Evolutionary conservation across 768 basidiomycete genomes (phyloP).

Genomic region (Suillus paluster): DNA sequence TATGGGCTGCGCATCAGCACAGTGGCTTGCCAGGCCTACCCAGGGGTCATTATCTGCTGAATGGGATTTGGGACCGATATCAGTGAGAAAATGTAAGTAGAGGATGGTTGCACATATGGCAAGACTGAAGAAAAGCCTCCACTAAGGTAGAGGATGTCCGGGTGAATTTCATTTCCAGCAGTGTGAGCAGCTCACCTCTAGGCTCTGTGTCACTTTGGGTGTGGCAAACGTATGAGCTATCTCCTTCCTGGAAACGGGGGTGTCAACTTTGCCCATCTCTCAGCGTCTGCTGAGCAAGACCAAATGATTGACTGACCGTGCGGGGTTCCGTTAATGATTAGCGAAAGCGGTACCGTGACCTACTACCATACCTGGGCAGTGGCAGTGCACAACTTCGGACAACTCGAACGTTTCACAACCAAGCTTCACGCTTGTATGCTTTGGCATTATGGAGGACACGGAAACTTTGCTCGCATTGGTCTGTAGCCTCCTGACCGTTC

Average conservation of each 20-base stretch:
- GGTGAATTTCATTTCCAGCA: background rate
- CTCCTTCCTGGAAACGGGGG: background rate
- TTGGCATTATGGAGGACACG: constrained; percentile 50
- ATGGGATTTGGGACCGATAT: background rate
- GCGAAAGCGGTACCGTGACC: background rate
- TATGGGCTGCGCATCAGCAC: constrained; percentile 55
- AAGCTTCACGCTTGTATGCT: background rate
- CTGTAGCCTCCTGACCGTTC: constrained; percentile 53
- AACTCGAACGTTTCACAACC: background rate
- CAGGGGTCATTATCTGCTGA: constrained; percentile 16
- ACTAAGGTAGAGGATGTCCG: background rate
- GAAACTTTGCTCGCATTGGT: constrained; percentile 72
- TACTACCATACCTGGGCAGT: background rate
- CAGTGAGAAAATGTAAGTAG: background rate
- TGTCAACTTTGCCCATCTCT: background rate
- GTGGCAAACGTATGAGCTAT: background rate
- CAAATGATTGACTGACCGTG: background rate
- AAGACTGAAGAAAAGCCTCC: constrained; percentile 11
- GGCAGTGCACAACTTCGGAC: background rate
- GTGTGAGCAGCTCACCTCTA: background rate
- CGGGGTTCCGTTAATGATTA: background rate
- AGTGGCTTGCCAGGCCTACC: constrained; percentile 44
- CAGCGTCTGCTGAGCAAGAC: background rate
- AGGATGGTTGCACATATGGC: constrained; percentile 12
- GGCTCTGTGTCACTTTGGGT: background rate